Evolutionary conservation across 805 yeast genomes (phyloP).

Genomic region (Wickerhamomyces mucosus): DNA sequence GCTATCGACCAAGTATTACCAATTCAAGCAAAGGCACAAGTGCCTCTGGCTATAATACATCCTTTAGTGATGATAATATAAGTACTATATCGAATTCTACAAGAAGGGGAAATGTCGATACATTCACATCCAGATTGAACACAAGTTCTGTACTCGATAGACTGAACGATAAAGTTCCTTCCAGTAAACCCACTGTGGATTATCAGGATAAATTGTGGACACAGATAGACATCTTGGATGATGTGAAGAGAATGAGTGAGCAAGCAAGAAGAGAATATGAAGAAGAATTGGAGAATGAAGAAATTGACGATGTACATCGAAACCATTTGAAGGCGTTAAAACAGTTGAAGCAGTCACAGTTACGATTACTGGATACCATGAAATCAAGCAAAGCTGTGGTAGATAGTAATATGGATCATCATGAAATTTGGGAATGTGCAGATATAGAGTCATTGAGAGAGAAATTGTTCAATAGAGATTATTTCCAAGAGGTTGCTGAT

Average conservation of each 20-base stretch:
- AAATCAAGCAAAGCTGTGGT: conserved; percentile 15
- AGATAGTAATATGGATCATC: conserved; percentile 7
- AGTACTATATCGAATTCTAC: not conserved
- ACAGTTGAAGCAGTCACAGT: conserved; percentile 12
- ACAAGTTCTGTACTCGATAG: too few species aligned
- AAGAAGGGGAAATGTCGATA: not conserved
- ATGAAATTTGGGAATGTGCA: conserved; percentile 13
- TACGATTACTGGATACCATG: conserved; percentile 4
- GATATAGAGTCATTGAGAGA: conserved; percentile 24
- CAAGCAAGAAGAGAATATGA: conserved; percentile 9
- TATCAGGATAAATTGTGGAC: conserved; percentile 78
- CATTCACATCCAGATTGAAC: conserved; percentile 9
- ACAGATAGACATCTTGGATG: conserved; percentile 78
- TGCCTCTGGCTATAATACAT: too few species aligned
- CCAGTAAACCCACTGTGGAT: conserved; percentile 50
- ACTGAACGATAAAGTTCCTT: conserved; percentile 38
- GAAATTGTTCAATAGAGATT: conserved; percentile 35
- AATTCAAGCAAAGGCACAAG: too few species aligned
- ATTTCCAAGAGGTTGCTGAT: conserved; percentile 40
- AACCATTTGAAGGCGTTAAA: conserved; percentile 9
- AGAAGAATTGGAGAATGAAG: too few species aligned
- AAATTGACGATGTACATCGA: too few species aligned
- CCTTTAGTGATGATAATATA: not conserved
- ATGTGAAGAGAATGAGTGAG: conserved; percentile 40
- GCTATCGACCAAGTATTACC: too few species aligned